Evolutionary conservation across 2,329 filamentous ascomycete genomes (phyloP), one percentile per base, ranked within the genome.

Genomic region (Colletotrichum sp.): DNA sequence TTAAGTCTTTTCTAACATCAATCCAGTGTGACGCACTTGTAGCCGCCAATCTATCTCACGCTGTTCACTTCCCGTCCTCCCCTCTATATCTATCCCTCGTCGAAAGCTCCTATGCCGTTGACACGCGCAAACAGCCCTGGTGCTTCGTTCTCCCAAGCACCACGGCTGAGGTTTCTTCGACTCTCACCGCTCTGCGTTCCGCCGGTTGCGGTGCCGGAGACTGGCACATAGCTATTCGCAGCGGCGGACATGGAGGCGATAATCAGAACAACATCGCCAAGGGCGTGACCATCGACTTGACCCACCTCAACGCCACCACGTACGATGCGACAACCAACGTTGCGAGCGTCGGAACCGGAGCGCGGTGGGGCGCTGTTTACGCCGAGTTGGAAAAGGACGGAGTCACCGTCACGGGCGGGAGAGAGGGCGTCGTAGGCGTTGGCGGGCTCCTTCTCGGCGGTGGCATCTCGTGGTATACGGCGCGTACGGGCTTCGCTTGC

Each of bases 231-330:
- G 57, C 57, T 1, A 61, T 61, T 16, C 85, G 87, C 59, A 87
- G 87, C 76, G 89, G 88, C 28, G 89, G 88, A 1, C 88, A 90
- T 80, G 84, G 85, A 36, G 82, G 83, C 4, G 79, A 82, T 1
- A 86, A 85, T 15, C 81, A 83, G 7, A 87, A 87, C 13, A 90
- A 85, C 71, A 86, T 85, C 65, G 80, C 82, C 16, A 83, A 81
- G 4, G 87, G 86, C 4, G 80, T 88, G n/a, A 84, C 85, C 3
- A 85, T 90, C 73, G 86, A 88, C 74, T 74, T 90, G 55, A 82
- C 82, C 30, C 78, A 79, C 12, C 52, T 80, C 28, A 78, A 79
- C 61, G 10, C n/a, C 52, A 77, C 78, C 21, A 60, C 68, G 13
- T 66, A 66, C 36, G 18, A 66, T 16, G 18, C 15, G 16, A 3